These are phyloP conservation scores for Ogataea glucozyma DNA, from an alignment of 805 yeast species.

Conservation along the genomic window DNA sequence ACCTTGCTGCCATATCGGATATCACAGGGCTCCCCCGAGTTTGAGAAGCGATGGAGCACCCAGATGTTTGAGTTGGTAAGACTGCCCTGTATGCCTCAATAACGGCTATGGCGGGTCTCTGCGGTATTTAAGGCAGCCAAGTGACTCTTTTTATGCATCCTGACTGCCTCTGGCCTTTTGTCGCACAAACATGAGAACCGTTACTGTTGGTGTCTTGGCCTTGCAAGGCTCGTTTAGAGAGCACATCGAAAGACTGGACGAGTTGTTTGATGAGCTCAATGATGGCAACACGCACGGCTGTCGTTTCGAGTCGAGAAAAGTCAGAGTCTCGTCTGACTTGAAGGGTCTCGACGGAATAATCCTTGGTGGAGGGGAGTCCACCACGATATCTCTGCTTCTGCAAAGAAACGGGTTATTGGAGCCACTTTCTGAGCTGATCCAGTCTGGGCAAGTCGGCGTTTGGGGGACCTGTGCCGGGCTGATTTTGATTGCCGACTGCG, in stretches of 20 bases:
- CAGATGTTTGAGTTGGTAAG: neutral
- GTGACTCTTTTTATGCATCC: neutral
- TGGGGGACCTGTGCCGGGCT: constrained; percentile 93
- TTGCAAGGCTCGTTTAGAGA: constrained; percentile 80
- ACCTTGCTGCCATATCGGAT: too few relatives aligned
- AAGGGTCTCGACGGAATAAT: constrained; percentile 56
- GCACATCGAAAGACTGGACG: constrained; percentile 54
- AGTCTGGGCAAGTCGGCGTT: constrained; percentile 49
- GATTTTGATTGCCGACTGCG: constrained; percentile 58
- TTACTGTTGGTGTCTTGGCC: constrained; percentile 66
- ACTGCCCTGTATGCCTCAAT: neutral
- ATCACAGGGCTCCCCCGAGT: neutral
- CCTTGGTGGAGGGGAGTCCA: constrained; percentile 71
- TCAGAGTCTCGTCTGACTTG: constrained; percentile 54
- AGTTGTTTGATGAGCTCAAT: constrained; percentile 36
- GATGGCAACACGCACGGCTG: constrained; percentile 30
- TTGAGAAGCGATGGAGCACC: neutral
- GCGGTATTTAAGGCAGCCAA: neutral
- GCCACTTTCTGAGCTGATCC: constrained; percentile 54
- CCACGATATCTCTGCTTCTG: constrained; percentile 69
- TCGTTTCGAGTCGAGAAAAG: constrained; percentile 43
- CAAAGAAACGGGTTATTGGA: constrained; percentile 59
- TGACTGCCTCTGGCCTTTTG: neutral
- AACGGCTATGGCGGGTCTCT: too few relatives aligned
- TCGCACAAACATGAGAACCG: neutral